These are phyloP conservation scores for Solanum chilense DNA, from an alignment of 257 asterid genomes.

Conservation along the genomic window DNA sequence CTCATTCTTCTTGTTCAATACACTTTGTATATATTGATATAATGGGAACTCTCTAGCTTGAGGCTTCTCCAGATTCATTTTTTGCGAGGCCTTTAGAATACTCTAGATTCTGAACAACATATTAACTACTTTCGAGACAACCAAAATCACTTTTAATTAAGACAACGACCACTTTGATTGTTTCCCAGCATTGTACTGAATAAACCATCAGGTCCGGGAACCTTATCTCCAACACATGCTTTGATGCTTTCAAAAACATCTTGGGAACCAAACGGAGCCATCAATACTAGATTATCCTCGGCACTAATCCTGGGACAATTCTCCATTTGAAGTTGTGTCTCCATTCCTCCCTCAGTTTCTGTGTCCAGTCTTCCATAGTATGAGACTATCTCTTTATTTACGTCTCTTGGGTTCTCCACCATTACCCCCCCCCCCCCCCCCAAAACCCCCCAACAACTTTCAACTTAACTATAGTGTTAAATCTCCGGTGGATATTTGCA, in stretches of 20 bases:
- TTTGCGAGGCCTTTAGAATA: background rate
- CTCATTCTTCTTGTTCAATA: background rate
- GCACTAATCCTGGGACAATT: no score
- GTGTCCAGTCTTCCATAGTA: no score
- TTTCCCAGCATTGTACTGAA: background rate
- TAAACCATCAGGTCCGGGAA: background rate
- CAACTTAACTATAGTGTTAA: no score
- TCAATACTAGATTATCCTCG: background rate
- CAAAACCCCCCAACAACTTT: no score
- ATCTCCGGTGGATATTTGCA: no score
- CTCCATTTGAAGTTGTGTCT: no score
- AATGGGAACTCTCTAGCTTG: background rate
- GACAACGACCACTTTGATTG: background rate
- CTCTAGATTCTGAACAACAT: background rate
- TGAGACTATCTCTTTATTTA: no score
- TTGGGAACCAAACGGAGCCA: background rate
- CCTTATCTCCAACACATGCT: background rate
- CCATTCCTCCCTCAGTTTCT: no score
- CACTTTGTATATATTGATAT: background rate
- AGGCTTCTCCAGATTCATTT: background rate
- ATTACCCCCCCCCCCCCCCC: no score
- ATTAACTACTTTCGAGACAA: background rate
- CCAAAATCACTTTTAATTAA: background rate
- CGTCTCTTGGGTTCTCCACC: no score
- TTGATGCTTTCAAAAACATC: no score